Evolutionary conservation across 2,329 filamentous ascomycete genomes (phyloP).

Genomic region (Aspergillus fumigatiaffinis): DNA sequence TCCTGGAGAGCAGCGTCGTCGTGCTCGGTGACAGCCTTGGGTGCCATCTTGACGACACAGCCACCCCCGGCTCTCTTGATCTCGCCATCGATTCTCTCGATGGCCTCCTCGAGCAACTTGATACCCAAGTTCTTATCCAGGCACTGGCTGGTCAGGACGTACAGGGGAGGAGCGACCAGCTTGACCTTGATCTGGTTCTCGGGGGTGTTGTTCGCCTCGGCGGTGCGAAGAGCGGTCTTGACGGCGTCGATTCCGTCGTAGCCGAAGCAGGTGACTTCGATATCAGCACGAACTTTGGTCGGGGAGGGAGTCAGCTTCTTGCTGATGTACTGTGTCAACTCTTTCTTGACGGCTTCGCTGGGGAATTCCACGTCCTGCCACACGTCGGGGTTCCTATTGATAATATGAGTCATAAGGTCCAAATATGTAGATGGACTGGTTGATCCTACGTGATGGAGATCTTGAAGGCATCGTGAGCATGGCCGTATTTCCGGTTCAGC

Average conservation of each 20-base stretch:
- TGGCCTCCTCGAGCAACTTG: conserved; percentile 78
- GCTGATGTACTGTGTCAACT: conserved; percentile 91
- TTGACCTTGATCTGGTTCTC: conserved; percentile 97
- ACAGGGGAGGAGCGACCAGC: conserved; percentile 94
- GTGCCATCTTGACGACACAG: conserved; percentile 93
- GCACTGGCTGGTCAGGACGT: conserved; percentile 92
- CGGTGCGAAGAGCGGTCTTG: conserved; percentile 84
- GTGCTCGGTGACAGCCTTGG: conserved; percentile 97
- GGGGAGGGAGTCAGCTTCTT: conserved; percentile 96
- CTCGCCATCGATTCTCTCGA: conserved; percentile 75
- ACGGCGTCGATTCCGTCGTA: conserved; percentile 99
- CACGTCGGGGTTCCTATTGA: conserved; percentile 77
- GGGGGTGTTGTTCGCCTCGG: conserved; percentile 86
- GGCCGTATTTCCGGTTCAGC: conserved; percentile 94
- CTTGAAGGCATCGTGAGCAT: conserved; percentile 97
- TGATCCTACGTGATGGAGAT: conserved; percentile 82
- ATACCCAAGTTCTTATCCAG: conserved; percentile 90
- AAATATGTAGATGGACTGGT: background rate
- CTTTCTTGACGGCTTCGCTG: conserved; percentile 76
- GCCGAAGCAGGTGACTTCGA: conserved; percentile 91
- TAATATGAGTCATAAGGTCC: conserved; percentile 8
- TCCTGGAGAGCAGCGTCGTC: conserved; percentile 96
- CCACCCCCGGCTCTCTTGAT: conserved; percentile 76
- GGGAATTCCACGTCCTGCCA: conserved; percentile 93
- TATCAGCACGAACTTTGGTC: conserved; percentile 97